phyloP scores from a whole-genome alignment of 2,329 filamentous ascomycete species.

The Dothideomycetes sp. region DNA sequence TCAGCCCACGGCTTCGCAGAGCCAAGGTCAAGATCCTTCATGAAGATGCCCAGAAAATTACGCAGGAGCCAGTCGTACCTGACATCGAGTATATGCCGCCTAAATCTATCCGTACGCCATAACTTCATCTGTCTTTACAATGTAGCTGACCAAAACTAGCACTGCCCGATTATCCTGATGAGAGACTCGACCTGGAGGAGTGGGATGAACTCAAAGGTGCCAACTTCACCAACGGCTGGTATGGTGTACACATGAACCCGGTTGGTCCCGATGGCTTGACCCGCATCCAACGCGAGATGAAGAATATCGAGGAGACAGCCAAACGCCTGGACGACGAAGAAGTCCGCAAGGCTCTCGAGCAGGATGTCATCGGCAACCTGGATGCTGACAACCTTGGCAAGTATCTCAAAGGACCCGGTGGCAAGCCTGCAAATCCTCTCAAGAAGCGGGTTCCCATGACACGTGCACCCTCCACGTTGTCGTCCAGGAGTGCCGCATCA shows the following conservation, averaged over 20 bases:
- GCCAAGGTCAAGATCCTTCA: constrained; percentile 53
- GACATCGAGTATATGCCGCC: constrained; percentile 90
- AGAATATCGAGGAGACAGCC: constrained; percentile 18
- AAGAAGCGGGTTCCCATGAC: constrained; percentile 10
- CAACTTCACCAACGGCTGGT: constrained; percentile 42
- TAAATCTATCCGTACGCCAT: constrained; percentile 41
- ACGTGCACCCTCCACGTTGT: constrained; percentile 37
- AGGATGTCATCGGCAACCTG: constrained; percentile 3
- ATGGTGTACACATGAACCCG: constrained; percentile 39
- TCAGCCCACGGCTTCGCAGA: constrained; percentile 45
- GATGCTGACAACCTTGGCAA: neutral
- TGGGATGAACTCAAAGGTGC: constrained; percentile 36
- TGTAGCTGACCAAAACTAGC: constrained; percentile 10
- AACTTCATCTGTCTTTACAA: neutral
- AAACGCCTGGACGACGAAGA: constrained; percentile 19
- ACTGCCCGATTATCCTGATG: constrained; percentile 21
- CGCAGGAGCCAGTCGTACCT: constrained; percentile 44
- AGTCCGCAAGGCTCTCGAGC: constrained; percentile 8
- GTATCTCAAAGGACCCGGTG: neutral
- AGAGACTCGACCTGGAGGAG: constrained; percentile 10
- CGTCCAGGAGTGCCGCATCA: constrained; percentile 39
- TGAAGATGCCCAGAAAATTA: constrained; percentile 29
- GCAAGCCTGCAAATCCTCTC: neutral
- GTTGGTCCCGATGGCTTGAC: constrained; percentile 49
- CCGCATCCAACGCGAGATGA: constrained; percentile 7